These are phyloP conservation scores for Ophiostoma himal-ulmi DNA, from an alignment of 2,329 filamentous ascomycete genomes.

Conservation along the genomic window DNA sequence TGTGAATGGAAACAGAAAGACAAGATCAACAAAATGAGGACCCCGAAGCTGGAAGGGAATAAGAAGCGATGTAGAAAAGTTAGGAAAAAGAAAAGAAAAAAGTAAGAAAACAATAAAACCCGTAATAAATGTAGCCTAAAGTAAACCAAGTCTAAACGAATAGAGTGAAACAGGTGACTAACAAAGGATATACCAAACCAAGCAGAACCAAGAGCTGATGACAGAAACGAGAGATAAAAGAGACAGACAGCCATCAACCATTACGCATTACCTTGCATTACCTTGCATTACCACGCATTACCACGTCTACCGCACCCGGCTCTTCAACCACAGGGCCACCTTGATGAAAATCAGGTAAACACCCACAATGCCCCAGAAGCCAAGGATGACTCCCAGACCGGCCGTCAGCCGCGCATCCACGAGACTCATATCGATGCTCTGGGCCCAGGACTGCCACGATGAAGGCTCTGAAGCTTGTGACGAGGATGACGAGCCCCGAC, in stretches of 20 bases:
- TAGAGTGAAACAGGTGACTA: background rate
- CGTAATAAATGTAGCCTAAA: background rate
- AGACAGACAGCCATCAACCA: background rate
- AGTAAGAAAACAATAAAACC: constrained; percentile 6
- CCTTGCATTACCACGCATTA: background rate
- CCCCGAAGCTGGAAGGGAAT: background rate
- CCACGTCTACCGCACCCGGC: constrained; percentile 21
- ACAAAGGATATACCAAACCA: background rate
- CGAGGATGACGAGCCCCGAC: constrained; percentile 35
- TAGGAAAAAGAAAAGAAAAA: background rate
- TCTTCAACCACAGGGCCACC: constrained; percentile 29
- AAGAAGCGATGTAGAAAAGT: background rate
- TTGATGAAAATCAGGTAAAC: constrained; percentile 47
- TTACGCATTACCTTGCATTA: too few species aligned
- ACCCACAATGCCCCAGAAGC: constrained; percentile 46
- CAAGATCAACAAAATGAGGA: background rate
- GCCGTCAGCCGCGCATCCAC: constrained; percentile 42
- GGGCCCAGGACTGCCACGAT: constrained; percentile 42
- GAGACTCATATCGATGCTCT: constrained; percentile 37
- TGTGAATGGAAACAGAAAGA: background rate
- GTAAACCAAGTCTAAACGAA: background rate
- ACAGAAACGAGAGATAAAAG: background rate
- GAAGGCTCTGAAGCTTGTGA: constrained; percentile 30
- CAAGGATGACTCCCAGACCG: constrained; percentile 42
- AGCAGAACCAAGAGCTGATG: background rate